Evolutionary conservation across 352 stramenopile genomes (phyloP).

Genomic region (Bremia lactucae): DNA sequence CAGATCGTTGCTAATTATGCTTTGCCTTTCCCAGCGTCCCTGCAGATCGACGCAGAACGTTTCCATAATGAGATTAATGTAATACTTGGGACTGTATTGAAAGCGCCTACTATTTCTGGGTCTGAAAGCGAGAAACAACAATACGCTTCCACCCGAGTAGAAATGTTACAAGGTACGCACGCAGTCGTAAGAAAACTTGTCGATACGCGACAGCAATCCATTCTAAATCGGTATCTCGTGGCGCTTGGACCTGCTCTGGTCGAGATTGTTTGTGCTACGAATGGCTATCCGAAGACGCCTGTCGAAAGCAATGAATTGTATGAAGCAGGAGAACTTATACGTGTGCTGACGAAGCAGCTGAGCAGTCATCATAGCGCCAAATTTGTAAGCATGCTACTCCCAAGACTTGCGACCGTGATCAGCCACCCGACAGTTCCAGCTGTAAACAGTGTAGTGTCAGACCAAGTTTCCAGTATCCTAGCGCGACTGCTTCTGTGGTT

Average conservation of each 20-base stretch:
- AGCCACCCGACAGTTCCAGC: constrained; percentile 5
- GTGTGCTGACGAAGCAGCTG: constrained; percentile 35
- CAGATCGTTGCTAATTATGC: constrained; percentile 31
- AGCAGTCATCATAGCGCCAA: constrained; percentile 28
- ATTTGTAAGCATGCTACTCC: constrained; percentile 54
- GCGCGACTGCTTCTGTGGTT: constrained; percentile 37
- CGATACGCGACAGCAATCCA: constrained; percentile 24
- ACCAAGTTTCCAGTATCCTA: constrained; percentile 20
- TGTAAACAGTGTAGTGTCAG: constrained; percentile 6
- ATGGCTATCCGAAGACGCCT: constrained; percentile 14
- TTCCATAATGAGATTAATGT: constrained; percentile 33
- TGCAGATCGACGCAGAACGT: constrained; percentile 16
- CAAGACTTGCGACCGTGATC: constrained; percentile 35
- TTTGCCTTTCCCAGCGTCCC: constrained; percentile 19
- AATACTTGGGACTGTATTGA: constrained; percentile 13
- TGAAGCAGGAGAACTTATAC: constrained; percentile 38
- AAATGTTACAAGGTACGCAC: constrained; percentile 28
- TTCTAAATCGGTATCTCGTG: constrained; percentile 35
- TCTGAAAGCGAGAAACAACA: constrained; percentile 15
- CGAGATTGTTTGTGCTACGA: constrained; percentile 14
- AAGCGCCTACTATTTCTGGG: neutral
- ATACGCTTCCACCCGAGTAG: constrained; percentile 10
- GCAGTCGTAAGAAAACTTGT: constrained; percentile 35
- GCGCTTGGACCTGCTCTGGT: constrained; percentile 32
- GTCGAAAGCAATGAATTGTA: constrained; percentile 25